A percentile compares a stretch with the other conserved stretches of the same genome.
phyloP scores from a whole-genome alignment of 1,139 yeast genomes.

The Pichia sp. region DNA sequence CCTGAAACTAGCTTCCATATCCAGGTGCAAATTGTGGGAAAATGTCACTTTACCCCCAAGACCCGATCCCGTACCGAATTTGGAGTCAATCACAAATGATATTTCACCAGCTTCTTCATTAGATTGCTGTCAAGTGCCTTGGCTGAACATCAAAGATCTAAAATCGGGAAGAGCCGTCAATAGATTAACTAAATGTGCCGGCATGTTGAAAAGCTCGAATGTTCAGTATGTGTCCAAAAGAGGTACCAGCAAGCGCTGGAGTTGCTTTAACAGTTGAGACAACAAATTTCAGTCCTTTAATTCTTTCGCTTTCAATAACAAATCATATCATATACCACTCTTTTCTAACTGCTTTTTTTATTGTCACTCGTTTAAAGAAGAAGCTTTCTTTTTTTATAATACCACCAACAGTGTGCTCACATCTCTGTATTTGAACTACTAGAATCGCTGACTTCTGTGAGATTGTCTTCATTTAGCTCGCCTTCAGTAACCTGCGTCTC shows the following conservation, averaged over 20 bases:
- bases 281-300: slow-evolving; percentile 26
- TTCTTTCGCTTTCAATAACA: slow-evolving; percentile 21
- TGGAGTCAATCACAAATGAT: slow-evolving; percentile 15
- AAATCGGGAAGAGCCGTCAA: slow-evolving; percentile 9
- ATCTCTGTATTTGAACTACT: too few species aligned
- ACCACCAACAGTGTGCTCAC: too few species aligned
- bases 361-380: too few species aligned
- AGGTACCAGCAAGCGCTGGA: slow-evolving; percentile 8
- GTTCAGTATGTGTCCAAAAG: slow-evolving; percentile 11
- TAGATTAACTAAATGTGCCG: slow-evolving; percentile 5
- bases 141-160: slow-evolving; percentile 10
- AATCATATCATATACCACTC: slow-evolving; percentile 2
- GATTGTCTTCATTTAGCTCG: too few species aligned
- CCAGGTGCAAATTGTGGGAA: slow-evolving; percentile 40
- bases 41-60: slow-evolving; percentile 42
- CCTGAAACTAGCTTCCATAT: slow-evolving; percentile 25
- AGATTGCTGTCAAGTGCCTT: slow-evolving; percentile 8
- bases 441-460: too few species aligned
- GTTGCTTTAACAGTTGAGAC: slow-evolving; percentile 7
- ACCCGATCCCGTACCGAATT: slow-evolving; percentile 30
- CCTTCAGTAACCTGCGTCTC: too few species aligned
- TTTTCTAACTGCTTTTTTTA: too few species aligned
- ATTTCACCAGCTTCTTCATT: slow-evolving; percentile 6
- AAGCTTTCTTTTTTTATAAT: too few species aligned
- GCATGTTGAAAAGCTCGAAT: slow-evolving; percentile 7